These are phyloP conservation scores for Candida anutae DNA, from an alignment of 1,139 yeast genomes.

Conservation along the genomic window DNA sequence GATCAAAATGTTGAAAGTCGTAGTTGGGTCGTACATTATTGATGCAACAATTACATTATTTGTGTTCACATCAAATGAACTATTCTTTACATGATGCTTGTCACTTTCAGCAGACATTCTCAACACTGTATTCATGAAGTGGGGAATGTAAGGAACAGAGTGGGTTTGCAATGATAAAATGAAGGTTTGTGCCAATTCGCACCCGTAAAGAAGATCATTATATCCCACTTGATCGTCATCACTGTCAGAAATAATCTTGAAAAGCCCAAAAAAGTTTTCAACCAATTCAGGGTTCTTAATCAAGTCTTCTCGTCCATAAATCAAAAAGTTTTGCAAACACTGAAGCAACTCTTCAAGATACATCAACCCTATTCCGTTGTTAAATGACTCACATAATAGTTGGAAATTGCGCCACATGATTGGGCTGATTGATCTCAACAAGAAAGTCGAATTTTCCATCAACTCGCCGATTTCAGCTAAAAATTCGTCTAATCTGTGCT, in stretches of 20 bases:
- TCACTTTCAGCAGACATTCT: conserved; percentile 9
- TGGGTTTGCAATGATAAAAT: conserved; percentile 39
- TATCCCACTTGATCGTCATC: conserved; percentile 33
- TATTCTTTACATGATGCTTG: conserved; percentile 18
- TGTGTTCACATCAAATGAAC: conserved; percentile 46
- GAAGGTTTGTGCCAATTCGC: conserved; percentile 50
- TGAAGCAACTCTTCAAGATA: conserved; percentile 75
- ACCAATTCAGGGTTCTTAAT: conserved; percentile 20
- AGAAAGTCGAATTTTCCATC: conserved; percentile 77
- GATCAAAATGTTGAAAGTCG: conserved; percentile 48
- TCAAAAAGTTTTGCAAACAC: conserved; percentile 66
- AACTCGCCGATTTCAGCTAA: conserved; percentile 78
- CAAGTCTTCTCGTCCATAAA: conserved; percentile 57
- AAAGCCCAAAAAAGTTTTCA: conserved; percentile 22
- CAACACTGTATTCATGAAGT: conserved; percentile 25
- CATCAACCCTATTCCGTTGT: conserved; percentile 46
- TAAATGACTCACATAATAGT: conserved; percentile 45
- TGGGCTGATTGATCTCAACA: conserved; percentile 64
- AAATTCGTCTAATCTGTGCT: conserved; percentile 64
- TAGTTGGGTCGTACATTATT: conserved; percentile 52
- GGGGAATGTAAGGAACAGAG: conserved; percentile 32
- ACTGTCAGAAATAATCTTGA: conserved; percentile 30
- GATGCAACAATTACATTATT: conserved; percentile 63
- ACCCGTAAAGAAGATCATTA: conserved; percentile 42
- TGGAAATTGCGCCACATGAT: conserved; percentile 70